Evolutionary conservation across 2,329 filamentous ascomycete species (phyloP), one percentile per base, ranked within the genome.

Genomic region (Colletotrichum gloeosporioides): DNA sequence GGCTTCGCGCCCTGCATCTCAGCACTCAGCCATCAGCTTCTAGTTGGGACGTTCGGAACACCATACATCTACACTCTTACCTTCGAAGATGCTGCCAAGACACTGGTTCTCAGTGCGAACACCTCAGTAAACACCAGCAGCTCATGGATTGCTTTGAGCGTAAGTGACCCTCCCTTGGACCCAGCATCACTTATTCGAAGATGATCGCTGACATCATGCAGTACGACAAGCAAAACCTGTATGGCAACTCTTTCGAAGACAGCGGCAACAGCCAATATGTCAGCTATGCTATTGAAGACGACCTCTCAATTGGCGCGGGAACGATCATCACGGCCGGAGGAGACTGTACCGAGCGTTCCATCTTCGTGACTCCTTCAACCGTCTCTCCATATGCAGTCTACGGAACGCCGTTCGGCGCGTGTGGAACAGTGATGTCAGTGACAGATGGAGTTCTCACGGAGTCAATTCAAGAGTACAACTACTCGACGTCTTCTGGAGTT

Each of bases 361-460:
- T 69, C 22, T 69, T 69, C 25, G 67, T 69, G 7, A 53, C 53
- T 1, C 67, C 53, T 16, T 15, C 25, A 1, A 64, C 29, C 6
- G 32, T 29, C 3, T 29, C 59, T 4, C 69, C 69, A 9, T 71
- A 64, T 36, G 32, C 59, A 6, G 69, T 71, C 3, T 71, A 71
- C 29, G 69, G 69, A 10, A 39, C 49, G 6, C 69, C 61, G 2
- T 65, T 71, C n/a, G 69, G 69, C 22, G 69, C 69, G 3, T 71
- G 69, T 12, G 69, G 69, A 7, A 71, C 69, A 5, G 69, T 71
- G 25, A 71, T 71, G 69, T 71, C 69, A 18, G 61, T 65, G 18
- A 59, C 36, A 4, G 22, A 63, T 7, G 69, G 69, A 29, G 29
- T 71, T 8, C 69, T 71, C 8, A n/a, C 27, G 9, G 69, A 71